These are phyloP conservation scores for Chenopodium suecicum DNA, from an alignment of 148 eudicot species.

Conservation along the genomic window DNA sequence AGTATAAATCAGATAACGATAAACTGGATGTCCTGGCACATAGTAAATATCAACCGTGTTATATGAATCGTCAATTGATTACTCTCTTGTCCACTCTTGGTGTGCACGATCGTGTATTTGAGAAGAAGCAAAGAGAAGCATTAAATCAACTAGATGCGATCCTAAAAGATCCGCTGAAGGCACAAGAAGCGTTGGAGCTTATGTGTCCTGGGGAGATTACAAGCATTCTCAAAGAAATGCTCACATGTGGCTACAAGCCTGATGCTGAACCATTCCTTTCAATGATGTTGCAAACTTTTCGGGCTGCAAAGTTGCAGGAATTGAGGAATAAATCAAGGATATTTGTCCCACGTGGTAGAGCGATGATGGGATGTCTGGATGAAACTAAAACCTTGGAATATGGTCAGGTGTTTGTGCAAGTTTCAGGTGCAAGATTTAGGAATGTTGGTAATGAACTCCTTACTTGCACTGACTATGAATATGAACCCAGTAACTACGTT, in stretches of 20 bases:
- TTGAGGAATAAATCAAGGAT: constrained; percentile 55
- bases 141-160: constrained; percentile 60
- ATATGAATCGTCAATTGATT: constrained; percentile 74
- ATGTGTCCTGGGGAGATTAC: constrained; percentile 77
- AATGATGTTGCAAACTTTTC: constrained; percentile 76
- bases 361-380: constrained; percentile 80
- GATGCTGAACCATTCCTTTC: constrained; percentile 65
- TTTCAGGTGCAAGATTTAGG: constrained; percentile 46
- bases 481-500: constrained; percentile 21
- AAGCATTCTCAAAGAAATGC: constrained; percentile 60
- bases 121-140: constrained; percentile 75
- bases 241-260: constrained; percentile 69
- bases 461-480: constrained; percentile 3
- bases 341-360: constrained; percentile 53
- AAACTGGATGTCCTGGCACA: constrained; percentile 71
- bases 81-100: constrained; percentile 85
- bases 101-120: constrained; percentile 58
- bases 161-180: constrained; percentile 60
- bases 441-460: constrained; percentile 40
- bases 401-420: constrained; percentile 76
- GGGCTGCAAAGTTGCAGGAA: constrained; percentile 66
- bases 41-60: constrained; percentile 91
- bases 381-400: constrained; percentile 60
- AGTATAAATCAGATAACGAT: constrained; percentile 53
- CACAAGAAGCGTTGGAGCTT: constrained; percentile 71